Evolutionary conservation across 208 protist genomes (phyloP), one percentile per base, ranked within the genome.

Genomic region (Trypanosoma cruzi): DNA sequence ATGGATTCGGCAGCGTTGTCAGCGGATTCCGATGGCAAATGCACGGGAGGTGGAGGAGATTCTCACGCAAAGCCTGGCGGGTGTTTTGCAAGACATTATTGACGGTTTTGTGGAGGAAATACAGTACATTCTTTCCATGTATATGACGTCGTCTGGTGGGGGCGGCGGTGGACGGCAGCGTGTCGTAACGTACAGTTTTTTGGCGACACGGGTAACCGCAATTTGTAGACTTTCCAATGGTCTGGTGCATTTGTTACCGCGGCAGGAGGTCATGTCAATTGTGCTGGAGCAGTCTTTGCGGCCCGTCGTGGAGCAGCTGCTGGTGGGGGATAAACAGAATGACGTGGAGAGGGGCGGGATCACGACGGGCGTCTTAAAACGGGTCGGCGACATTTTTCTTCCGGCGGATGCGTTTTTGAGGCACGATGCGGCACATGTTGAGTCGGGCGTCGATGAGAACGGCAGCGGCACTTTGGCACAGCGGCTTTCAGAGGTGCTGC

Each of bases 71-170:
- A 66, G 63, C 57, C 64, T 31, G 16, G 58, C 64, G 20, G 42
- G 16, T 40, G 57, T 58, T 34, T 36, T 76, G 34, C 64, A 76
- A 37, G 62, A 70, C 64, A 36, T 76, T 52, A 34, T 71, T 4
- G 63, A 37, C 42, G 40, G 50, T 6, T 70, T 13, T n/a, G 28
- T 49, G 40, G 36, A 16, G 13, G 71, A 71, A 44, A 14, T 76
- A 32, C 71, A 61, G 0, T 37, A 71, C 34, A 54, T 56, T n/a
- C 29, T 76, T 32, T 55, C 26, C 4, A 37, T 44, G 29, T 62
- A 54, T 65, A 20, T 64, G 49, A 24, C 29, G 18, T 46, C 62
- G 5, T 32, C 13, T 42, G 16, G 11, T 2, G 34, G 0, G 8
- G 16, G 24, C 22, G 32, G 10, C 0, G 24, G n/a, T 60, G 24